A percentile compares a stretch with the other conserved stretches of the same genome.
Conservation (phyloP, 208 protist genomes). For the Leishmania martiniquensis region DNA sequence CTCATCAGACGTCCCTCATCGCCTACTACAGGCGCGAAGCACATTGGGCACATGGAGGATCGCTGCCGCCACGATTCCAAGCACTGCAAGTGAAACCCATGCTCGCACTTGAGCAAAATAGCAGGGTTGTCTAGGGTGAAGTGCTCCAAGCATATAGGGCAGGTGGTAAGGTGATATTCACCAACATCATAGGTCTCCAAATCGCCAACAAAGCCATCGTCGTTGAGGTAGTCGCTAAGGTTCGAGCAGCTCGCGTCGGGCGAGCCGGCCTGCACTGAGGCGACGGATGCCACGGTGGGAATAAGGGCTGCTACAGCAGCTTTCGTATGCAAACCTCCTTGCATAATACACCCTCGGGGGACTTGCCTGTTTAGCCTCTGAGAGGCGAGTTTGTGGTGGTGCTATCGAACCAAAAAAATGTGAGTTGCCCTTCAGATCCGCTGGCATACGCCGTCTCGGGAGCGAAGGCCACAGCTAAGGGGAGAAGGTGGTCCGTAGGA, state of each 20-base stretch:
- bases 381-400: background rate
- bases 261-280: background rate
- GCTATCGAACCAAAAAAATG: too few relatives aligned
- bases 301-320: background rate
- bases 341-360: background rate
- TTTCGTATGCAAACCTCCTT: background rate
- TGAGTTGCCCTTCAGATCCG: background rate
- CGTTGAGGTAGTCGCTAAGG: constrained; percentile 28
- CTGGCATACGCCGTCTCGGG: background rate
- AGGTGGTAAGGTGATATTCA: constrained; percentile 64
- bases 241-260: constrained; percentile 23
- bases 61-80: constrained; percentile 82
- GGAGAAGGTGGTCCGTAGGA: background rate
- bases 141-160: constrained; percentile 82
- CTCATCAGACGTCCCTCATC: constrained; percentile 59
- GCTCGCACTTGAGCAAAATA: constrained; percentile 72
- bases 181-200: constrained; percentile 71
- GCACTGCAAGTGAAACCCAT: constrained; percentile 86
- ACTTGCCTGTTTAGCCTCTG: background rate
- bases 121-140: constrained; percentile 86
- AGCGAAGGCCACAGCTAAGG: background rate
- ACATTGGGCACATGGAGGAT: constrained; percentile 66
- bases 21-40: constrained; percentile 37
- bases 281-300: background rate
- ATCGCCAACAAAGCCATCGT: constrained; percentile 10